Percentiles rank a stretch among this genome's conserved stretches.
Conservation (phyloP, 2,329 filamentous ascomycete species). For the Sodiomyces alkalinus region DNA sequence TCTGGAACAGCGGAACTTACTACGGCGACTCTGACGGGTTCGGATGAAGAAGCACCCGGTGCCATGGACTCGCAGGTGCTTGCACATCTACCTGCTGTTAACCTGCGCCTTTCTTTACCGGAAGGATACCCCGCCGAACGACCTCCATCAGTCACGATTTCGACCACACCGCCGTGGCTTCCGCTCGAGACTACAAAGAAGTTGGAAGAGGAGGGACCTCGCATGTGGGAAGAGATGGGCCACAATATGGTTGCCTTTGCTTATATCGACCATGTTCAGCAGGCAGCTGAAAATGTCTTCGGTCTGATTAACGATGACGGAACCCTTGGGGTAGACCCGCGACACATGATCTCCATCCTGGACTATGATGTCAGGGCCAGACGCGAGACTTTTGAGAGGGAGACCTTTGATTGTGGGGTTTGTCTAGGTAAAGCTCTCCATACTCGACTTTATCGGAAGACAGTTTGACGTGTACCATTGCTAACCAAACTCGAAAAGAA, state of each 20-base stretch:
- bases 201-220: constrained; percentile 33
- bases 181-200: constrained; percentile 27
- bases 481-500: constrained; percentile 39
- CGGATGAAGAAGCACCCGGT: constrained; percentile 5
- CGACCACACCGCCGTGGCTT: constrained; percentile 43
- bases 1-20: constrained; percentile 10
- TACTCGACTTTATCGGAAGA: too few relatives aligned
- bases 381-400: constrained; percentile 60
- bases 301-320: constrained; percentile 34
- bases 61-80: constrained; percentile 31
- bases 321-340: constrained; percentile 33
- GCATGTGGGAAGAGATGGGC: constrained; percentile 48
- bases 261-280: constrained; percentile 49
- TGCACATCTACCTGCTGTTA: constrained; percentile 42
- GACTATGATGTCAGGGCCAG: constrained; percentile 66
- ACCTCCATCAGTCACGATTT: constrained; percentile 35
- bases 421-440: constrained; percentile 45
- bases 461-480: background rate
- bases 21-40: too few relatives aligned
- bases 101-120: constrained; percentile 37
- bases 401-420: constrained; percentile 77
- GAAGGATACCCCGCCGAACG: constrained; percentile 38
- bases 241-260: constrained; percentile 42
- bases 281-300: constrained; percentile 44
- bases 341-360: constrained; percentile 55